These are phyloP conservation scores for Coemansia sp. DNA, from an alignment of 192 early-diverging fungal genomes.

Conservation along the genomic window DNA sequence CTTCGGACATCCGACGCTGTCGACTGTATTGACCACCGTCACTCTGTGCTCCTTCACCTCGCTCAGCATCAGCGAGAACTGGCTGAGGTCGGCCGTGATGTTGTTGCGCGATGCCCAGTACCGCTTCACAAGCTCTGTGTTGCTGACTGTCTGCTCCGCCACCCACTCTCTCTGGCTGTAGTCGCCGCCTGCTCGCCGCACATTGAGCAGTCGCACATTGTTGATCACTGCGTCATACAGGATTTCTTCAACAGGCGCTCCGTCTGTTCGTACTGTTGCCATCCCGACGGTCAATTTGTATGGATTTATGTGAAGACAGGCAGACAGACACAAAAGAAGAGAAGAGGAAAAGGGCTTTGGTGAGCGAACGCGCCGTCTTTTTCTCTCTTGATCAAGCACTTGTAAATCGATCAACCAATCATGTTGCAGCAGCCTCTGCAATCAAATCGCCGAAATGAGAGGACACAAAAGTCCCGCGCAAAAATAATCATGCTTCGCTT, in stretches of 20 bases:
- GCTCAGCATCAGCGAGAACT: constrained; percentile 29
- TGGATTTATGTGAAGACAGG: no score
- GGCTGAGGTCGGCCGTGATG: constrained; percentile 35
- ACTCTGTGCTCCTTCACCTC: constrained; percentile 23
- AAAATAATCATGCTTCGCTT: no score
- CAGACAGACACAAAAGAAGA: no score
- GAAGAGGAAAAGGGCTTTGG: no score
- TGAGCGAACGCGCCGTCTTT: no score
- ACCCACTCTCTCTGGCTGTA: constrained; percentile 29
- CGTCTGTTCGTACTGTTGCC: no score
- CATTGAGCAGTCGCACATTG: constrained; percentile 23
- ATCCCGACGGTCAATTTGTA: no score
- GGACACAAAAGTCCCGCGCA: no score
- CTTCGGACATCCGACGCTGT: constrained; percentile 27
- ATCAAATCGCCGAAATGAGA: no score
- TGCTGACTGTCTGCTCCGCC: constrained; percentile 7
- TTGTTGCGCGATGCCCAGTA: constrained; percentile 13
- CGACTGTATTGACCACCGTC: constrained; percentile 42
- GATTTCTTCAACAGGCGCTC: constrained; percentile 23
- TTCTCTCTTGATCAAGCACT: no score
- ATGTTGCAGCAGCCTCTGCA: no score
- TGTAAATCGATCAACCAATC: no score
- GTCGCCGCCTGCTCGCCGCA: constrained; percentile 23
- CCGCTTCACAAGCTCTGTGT: constrained; percentile 12
- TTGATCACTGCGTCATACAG: constrained; percentile 17